phyloP scores from a whole-genome alignment of 2,329 filamentous ascomycete genomes.

The Cercospora sp. region DNA sequence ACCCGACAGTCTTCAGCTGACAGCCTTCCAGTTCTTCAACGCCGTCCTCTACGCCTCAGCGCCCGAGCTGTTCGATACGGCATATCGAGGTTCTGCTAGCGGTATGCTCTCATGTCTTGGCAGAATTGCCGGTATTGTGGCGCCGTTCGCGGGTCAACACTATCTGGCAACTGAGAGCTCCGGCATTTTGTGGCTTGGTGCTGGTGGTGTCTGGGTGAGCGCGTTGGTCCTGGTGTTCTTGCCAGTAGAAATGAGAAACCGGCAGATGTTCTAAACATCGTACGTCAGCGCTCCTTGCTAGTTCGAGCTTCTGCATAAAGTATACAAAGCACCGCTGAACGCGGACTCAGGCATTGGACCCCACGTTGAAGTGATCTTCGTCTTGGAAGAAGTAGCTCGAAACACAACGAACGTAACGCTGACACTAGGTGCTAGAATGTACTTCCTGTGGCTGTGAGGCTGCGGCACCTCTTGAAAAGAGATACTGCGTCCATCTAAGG shows the following conservation, averaged over 20 bases:
- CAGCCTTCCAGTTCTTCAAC: conserved; percentile 50
- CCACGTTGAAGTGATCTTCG: too few relatives aligned
- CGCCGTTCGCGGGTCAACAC: conserved; percentile 18
- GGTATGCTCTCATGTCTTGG: conserved; percentile 42
- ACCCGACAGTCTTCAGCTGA: too few relatives aligned
- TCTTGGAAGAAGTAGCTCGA: too few relatives aligned
- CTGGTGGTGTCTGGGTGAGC: conserved; percentile 18
- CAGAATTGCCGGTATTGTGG: conserved; percentile 19
- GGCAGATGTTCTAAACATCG: conserved; percentile 19
- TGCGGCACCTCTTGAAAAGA: too few relatives aligned
- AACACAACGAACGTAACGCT: too few relatives aligned
- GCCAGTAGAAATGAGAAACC: conserved; percentile 22
- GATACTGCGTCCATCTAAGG: too few relatives aligned
- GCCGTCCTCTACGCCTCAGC: conserved; percentile 55
- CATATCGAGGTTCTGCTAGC: conserved; percentile 50
- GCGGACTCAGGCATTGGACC: too few relatives aligned
- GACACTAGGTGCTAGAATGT: too few relatives aligned
- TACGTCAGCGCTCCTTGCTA: too few relatives aligned
- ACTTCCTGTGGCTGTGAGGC: too few relatives aligned
- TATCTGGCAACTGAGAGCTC: conserved; percentile 14
- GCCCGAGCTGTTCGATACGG: conserved; percentile 54
- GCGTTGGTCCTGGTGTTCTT: conserved; percentile 19
- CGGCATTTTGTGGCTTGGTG: conserved; percentile 18
- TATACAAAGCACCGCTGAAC: too few relatives aligned
- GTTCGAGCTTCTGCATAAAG: too few relatives aligned